phyloP scores from a whole-genome alignment of 2,329 filamentous ascomycete genomes.

The Xylariaceae sp. region DNA sequence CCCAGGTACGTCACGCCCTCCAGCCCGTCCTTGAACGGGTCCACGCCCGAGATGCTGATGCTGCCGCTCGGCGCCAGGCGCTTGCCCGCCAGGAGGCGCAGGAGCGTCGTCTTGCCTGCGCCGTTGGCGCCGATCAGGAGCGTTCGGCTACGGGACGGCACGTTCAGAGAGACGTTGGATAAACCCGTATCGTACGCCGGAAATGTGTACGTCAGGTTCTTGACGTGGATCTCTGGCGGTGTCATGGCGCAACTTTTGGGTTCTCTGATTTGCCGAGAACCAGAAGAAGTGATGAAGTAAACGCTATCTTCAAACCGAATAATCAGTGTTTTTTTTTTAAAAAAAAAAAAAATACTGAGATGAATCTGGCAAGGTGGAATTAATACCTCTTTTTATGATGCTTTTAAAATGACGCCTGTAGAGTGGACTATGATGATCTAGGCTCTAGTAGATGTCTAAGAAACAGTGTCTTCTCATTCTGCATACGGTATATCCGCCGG shows the following conservation, averaged over 20 bases:
- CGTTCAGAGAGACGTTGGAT: conserved; percentile 71
- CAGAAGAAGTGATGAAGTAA: neutral
- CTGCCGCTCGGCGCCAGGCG: conserved; percentile 80
- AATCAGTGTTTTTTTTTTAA: no score
- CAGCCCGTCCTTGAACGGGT: conserved; percentile 88
- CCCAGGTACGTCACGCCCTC: conserved; percentile 97
- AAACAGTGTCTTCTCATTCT: conserved; percentile 15
- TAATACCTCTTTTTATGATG: conserved; percentile 3
- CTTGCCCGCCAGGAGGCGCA: conserved; percentile 93
- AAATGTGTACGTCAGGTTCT: conserved; percentile 84
- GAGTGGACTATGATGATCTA: conserved; percentile 14
- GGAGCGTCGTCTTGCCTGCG: conserved; percentile 94
- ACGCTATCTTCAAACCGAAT: no score
- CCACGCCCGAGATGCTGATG: conserved; percentile 79
- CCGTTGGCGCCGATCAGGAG: conserved; percentile 96
- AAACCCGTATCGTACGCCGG: conserved; percentile 84
- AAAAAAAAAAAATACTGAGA: no score
- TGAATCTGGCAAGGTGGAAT: no score
- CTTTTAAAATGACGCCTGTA: conserved; percentile 19
- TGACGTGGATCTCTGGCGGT: conserved; percentile 66
- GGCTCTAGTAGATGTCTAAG: conserved; percentile 4
- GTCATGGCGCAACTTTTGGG: conserved; percentile 19
- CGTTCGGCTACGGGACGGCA: conserved; percentile 84
- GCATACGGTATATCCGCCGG: conserved; percentile 27
- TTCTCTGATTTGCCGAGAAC: neutral